Percentiles rank a stretch among this genome's conserved stretches.
Evolutionary conservation across 805 yeast genomes (phyloP).

Genomic region (Candida sanyiensis): DNA sequence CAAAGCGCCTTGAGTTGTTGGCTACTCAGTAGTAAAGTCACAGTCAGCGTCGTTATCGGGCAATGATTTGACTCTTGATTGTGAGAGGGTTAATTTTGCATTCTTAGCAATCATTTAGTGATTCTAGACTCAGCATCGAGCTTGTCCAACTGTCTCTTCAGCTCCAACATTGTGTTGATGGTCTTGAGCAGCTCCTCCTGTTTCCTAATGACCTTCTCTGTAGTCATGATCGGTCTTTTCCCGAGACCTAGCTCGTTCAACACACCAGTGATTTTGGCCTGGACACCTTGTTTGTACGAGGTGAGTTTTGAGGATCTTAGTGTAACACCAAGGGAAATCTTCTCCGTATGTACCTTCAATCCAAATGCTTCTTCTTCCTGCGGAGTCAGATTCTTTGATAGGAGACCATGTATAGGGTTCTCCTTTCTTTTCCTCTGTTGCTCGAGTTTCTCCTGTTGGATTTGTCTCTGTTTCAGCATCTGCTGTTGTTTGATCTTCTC

Average conservation of each 20-base stretch:
- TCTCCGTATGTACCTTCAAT: constrained; percentile 69
- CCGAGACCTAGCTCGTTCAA: constrained; percentile 79
- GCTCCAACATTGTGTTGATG: constrained; percentile 68
- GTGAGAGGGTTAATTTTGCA: too few species aligned
- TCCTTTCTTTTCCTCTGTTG: constrained; percentile 20
- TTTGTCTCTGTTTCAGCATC: constrained; percentile 21
- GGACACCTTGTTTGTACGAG: constrained; percentile 71
- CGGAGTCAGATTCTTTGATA: constrained; percentile 44
- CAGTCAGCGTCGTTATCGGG: too few species aligned
- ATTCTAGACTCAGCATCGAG: constrained; percentile 70
- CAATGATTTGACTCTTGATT: too few species aligned
- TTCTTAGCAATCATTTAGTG: constrained; percentile 25
- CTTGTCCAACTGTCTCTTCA: constrained; percentile 83
- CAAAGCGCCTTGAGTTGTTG: too few species aligned
- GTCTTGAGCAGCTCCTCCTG: constrained; percentile 71
- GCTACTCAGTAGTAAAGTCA: neutral
- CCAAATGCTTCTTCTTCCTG: constrained; percentile 87
- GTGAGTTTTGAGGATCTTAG: constrained; percentile 76
- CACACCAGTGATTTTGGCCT: constrained; percentile 51
- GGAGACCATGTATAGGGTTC: constrained; percentile 33
- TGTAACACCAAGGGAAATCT: constrained; percentile 63
- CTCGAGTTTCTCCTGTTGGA: constrained; percentile 21
- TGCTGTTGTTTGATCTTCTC: constrained; percentile 29
- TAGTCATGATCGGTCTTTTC: constrained; percentile 80
- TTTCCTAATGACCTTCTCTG: constrained; percentile 66